Base-by-base conservation (phyloP, 2,329 filamentous ascomycete genomes). In the Talaromyces marneffei region DNA sequence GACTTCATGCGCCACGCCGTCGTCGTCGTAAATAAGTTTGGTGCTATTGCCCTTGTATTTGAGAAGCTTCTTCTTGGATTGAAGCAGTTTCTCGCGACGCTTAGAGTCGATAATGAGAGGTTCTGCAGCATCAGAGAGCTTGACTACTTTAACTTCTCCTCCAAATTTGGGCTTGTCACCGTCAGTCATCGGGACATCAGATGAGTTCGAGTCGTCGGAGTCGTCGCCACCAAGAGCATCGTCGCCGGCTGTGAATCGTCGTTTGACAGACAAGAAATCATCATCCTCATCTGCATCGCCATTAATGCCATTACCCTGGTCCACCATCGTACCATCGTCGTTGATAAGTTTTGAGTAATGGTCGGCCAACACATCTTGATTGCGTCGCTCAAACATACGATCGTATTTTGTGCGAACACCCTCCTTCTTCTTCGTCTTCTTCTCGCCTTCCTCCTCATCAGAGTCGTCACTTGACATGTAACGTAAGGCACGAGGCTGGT, bases 301-400 rank as follows among this genome's bases (percentile, higher is more conserved):
- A 35, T 67, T 71, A 3, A 70, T 72, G 16, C 65, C 70, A 37
- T 74, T 71, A 35, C 72, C 69, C 33, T 71, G 66, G n/a, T 53
- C 75, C 72, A 64, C 77, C 75, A 66, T 75, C 64, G 62, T 81
- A 74, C 75, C 77, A 42, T 83, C 86, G 40, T 87, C 82, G 56
- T 82, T 82, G 63, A 97, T 87, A 65, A 99, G 83, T 71, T 93
- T 96, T 63, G 86, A 85, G 79, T 97, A 97, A 77, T 99, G 94
- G 60, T 88, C 87, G n/a, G 93, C 92, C 65, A 99, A 78, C 33
- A 99, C 90, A 71, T 97, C 92, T 76, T 97, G 93, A 76, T 99
- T 99, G 68, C 89, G 90, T 63, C 94, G 84, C 79, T 97, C 93
- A 75, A 97, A 97, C 94, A 99, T 97, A 68, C 91, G 88, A 75